Evolutionary conservation across 2,329 filamentous ascomycete genomes (phyloP), one percentile per base, ranked within the genome.

Genomic region (Aurifilum marmelostoma): DNA sequence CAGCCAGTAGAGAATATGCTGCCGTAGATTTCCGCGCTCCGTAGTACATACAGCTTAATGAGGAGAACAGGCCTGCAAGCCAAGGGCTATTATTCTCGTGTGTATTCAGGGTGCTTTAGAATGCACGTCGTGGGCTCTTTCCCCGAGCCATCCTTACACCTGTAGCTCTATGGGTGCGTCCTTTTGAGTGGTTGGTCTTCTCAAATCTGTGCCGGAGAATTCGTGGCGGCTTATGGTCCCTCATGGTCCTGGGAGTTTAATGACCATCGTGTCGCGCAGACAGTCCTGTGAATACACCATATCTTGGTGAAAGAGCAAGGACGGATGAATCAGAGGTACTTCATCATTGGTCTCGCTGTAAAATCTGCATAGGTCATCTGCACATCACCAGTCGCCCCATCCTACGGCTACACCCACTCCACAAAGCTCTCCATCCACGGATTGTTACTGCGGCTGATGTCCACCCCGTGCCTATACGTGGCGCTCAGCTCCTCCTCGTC

Each of bases 401-500:
- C 8, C 6, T 47, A 47, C 72, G 34, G 8, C 34, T 67, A 78
- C 65, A 79, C 34, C 81, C 81, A 83, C 71, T 82, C 77, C 14
- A 76, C 77, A 62, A 76, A 74, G 27, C 63, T 66, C 71, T 78
- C 76, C 50, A 75, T 72, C 86, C 86, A 89, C 34, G 86, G 86
- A 74, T 84, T 82, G 67, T 84, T 87, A 34, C 82, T 81, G 71
- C 79, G 76, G 21, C 79, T 78, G 41, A 83, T 83, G 68, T 85
- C 82, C 58, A 84, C 77, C 6, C 90, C 90, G 76, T 91, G 89
- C 77, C 86, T 88, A 77, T 93, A 94, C 68, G 78, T 80, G 70
- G 85, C 86, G 70, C 85, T 81, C 74, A 94, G 80, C 77, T 91
- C 89, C 80, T 94, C 92, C 80, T 93, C 85, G 75, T 95, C 92